phyloP scores from a whole-genome alignment of 208 protist genomes.

The Crithidia brevicula region DNA sequence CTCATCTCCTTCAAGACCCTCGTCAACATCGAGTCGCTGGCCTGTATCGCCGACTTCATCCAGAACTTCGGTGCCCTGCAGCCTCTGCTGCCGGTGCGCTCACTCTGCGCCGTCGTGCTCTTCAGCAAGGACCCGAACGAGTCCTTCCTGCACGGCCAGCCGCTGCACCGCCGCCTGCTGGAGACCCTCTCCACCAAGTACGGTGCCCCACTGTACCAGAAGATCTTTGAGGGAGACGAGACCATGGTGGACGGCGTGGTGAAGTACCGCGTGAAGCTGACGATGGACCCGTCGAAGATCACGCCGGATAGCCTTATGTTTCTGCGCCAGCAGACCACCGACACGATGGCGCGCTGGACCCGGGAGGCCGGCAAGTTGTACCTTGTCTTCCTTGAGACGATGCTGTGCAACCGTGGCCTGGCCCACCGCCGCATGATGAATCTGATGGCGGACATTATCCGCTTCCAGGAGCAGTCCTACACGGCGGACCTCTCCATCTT shows the following conservation, averaged over 20 bases:
- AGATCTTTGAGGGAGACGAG: slow-evolving; percentile 70
- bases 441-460: slow-evolving; percentile 49
- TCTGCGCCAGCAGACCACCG: slow-evolving; percentile 69
- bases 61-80: slow-evolving; percentile 66
- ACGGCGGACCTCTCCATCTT: slow-evolving; percentile 74
- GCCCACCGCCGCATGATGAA: slow-evolving; percentile 85
- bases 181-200: slow-evolving; percentile 60
- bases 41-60: slow-evolving; percentile 65
- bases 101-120: slow-evolving; percentile 64
- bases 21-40: slow-evolving; percentile 48
- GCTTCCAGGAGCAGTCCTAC: slow-evolving; percentile 78
- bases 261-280: slow-evolving; percentile 82
- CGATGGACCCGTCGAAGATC: slow-evolving; percentile 67
- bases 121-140: slow-evolving; percentile 71
- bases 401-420: slow-evolving; percentile 89
- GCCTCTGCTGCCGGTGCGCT: slow-evolving; percentile 74
- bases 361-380: slow-evolving; percentile 69
- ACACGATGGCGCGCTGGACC: slow-evolving; percentile 66
- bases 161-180: slow-evolving; percentile 63
- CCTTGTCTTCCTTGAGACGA: slow-evolving; percentile 76
- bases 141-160: slow-evolving; percentile 75
- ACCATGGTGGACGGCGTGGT: slow-evolving; percentile 71
- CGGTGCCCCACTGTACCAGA: slow-evolving; percentile 78
- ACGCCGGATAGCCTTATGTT: slow-evolving; percentile 52
- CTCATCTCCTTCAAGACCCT: slow-evolving; percentile 63